These are phyloP conservation scores for Chlorella variabilis DNA, from an alignment of 163 green algal genomes.

Conservation along the genomic window DNA sequence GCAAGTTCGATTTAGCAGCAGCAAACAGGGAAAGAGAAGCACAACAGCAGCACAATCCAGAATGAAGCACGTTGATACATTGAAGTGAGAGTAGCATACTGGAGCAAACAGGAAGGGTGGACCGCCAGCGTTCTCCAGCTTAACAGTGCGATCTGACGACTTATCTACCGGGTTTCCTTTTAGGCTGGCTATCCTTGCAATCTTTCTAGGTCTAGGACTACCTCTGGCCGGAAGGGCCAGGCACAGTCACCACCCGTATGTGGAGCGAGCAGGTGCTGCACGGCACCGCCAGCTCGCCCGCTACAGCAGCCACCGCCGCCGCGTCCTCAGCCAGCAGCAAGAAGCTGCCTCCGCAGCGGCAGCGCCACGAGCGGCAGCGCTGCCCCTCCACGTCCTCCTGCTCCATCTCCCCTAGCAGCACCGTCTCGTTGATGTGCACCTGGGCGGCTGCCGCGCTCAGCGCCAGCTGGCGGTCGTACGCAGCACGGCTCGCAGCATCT, in stretches of 20 bases:
- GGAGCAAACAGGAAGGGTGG: too few species aligned
- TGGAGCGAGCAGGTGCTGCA: constrained; percentile 53
- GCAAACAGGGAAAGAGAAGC: not conserved
- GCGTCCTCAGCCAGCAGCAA: not conserved
- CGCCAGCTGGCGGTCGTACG: constrained; percentile 38
- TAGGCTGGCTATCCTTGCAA: too few species aligned
- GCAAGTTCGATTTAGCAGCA: too few species aligned
- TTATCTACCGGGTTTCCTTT: too few species aligned
- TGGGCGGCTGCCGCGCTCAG: not conserved
- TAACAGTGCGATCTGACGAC: too few species aligned
- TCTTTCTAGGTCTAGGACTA: too few species aligned
- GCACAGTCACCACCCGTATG: constrained; percentile 22
- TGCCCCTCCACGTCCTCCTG: not conserved
- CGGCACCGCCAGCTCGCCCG: constrained; percentile 22
- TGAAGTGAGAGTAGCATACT: too few species aligned
- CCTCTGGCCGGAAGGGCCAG: too few species aligned
- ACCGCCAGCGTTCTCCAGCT: too few species aligned
- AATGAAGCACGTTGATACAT: too few species aligned
- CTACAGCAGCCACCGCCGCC: not conserved
- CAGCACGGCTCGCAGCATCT: not conserved
- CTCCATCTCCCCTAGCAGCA: constrained; percentile 31
- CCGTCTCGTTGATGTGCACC: constrained; percentile 28
- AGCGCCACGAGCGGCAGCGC: constrained; percentile 32
- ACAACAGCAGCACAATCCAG: not conserved
- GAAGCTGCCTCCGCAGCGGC: constrained; percentile 47